phyloP scores from a whole-genome alignment of 345 rosid genomes.

The Clarkia xantiana region DNA sequence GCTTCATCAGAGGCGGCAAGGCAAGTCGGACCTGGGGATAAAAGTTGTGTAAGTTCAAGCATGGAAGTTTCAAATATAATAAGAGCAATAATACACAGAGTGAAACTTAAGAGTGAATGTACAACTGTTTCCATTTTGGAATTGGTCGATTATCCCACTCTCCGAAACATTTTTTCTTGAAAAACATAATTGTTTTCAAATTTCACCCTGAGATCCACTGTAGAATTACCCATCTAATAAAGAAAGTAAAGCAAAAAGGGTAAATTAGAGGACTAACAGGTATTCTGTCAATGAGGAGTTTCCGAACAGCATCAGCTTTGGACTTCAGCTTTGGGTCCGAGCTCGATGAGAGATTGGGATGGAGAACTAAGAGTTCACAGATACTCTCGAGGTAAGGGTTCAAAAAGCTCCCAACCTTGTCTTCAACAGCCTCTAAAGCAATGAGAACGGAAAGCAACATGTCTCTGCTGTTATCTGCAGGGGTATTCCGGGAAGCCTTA shows the following conservation, averaged over 20 bases:
- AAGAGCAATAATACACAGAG: too few species aligned
- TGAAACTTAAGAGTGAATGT: too few species aligned
- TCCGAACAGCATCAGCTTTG: slow-evolving; percentile 53
- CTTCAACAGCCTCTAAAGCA: slow-evolving; percentile 69
- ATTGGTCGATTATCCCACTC: too few species aligned
- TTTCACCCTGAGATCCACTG: too few species aligned
- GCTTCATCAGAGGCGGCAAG: slow-evolving; percentile 58
- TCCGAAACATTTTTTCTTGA: too few species aligned
- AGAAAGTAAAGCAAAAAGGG: neutral
- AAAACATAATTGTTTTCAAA: too few species aligned
- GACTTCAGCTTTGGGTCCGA: slow-evolving; percentile 47
- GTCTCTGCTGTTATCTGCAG: slow-evolving; percentile 14
- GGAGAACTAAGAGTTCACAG: slow-evolving; percentile 45
- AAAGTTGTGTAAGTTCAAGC: neutral
- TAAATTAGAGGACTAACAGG: slow-evolving; percentile 42
- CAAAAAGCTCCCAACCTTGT: slow-evolving; percentile 82
- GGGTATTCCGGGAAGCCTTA: slow-evolving; percentile 15
- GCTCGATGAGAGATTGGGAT: slow-evolving; percentile 40
- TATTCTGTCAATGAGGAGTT: slow-evolving; percentile 52
- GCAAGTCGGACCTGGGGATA: slow-evolving; percentile 66
- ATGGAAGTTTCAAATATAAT: too few species aligned
- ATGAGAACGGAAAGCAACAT: slow-evolving; percentile 58
- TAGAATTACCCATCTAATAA: neutral
- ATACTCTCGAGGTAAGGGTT: slow-evolving; percentile 78
- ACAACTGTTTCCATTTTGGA: too few species aligned